These are phyloP conservation scores for Candida oleophila DNA, from an alignment of 805 yeast species.

Conservation along the genomic window DNA sequence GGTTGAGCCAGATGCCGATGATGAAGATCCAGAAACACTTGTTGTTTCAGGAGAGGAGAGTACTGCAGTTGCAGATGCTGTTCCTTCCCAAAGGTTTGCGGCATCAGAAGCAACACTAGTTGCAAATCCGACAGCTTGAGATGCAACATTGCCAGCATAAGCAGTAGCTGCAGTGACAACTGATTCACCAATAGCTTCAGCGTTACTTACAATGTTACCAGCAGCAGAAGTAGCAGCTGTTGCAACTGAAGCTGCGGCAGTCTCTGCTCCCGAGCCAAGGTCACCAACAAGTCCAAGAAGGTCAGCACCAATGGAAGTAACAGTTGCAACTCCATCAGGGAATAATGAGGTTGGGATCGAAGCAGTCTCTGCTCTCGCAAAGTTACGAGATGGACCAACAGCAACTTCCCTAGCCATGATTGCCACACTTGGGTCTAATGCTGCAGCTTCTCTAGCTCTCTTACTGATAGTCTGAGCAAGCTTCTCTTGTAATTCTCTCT, in stretches of 20 bases:
- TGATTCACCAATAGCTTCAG: not conserved
- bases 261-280: not conserved
- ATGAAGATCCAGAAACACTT: slow-evolving; percentile 3
- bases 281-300: slow-evolving; percentile 2
- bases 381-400: slow-evolving; percentile 5
- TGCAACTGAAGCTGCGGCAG: not conserved
- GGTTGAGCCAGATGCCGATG: slow-evolving; percentile 1
- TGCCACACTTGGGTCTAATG: not conserved
- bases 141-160: too few relatives aligned
- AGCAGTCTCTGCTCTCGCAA: slow-evolving; percentile 2
- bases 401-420: not conserved
- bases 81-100: not conserved
- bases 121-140: not conserved
- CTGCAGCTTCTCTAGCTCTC: slow-evolving; percentile 11
- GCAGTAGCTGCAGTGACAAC: not conserved
- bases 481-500: slow-evolving; percentile 11
- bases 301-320: slow-evolving; percentile 1
- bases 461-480: slow-evolving; percentile 13
- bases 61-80: not conserved
- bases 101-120: not conserved
- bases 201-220: not conserved
- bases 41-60: not conserved
- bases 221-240: not conserved
- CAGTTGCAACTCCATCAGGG: slow-evolving; percentile 7
- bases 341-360: slow-evolving; percentile 3